Conservation (phyloP, 805 yeast genomes). For the Ogataea sp. region DNA sequence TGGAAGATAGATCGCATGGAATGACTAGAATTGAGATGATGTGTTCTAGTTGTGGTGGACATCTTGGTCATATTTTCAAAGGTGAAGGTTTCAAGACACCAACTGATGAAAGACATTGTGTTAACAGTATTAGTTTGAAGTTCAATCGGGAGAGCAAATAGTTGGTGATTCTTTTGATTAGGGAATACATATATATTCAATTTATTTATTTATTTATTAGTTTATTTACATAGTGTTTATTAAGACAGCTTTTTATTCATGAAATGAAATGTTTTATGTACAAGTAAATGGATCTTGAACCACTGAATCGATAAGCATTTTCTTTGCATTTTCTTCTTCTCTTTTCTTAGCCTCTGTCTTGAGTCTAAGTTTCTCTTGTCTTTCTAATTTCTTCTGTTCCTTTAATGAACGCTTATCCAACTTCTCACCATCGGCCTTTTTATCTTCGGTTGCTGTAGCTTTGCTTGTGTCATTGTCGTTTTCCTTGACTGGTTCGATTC, state of each 20-base stretch:
- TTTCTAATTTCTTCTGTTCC: constrained; percentile 24
- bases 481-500: background rate
- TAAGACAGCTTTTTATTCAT: too few relatives aligned
- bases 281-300: background rate
- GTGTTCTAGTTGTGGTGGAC: constrained; percentile 86
- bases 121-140: constrained; percentile 75
- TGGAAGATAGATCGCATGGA: constrained; percentile 58
- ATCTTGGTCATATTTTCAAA: constrained; percentile 89
- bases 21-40: constrained; percentile 85
- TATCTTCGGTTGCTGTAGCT: background rate
- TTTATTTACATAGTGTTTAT: too few relatives aligned
- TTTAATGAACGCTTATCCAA: constrained; percentile 24
- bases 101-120: constrained; percentile 91
- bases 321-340: background rate
- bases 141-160: constrained; percentile 28
- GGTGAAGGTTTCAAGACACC: constrained; percentile 90
- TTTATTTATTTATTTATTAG: too few relatives aligned
- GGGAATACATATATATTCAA: too few relatives aligned
- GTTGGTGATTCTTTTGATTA: too few relatives aligned
- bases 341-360: constrained; percentile 8
- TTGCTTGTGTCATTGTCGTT: too few relatives aligned
- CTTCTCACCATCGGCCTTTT: constrained; percentile 1
- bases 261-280: too few relatives aligned
- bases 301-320: background rate
- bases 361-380: constrained; percentile 23